Base-by-base conservation (phyloP, 805 yeast genomes). In the Kuraishia borneana region DNA sequence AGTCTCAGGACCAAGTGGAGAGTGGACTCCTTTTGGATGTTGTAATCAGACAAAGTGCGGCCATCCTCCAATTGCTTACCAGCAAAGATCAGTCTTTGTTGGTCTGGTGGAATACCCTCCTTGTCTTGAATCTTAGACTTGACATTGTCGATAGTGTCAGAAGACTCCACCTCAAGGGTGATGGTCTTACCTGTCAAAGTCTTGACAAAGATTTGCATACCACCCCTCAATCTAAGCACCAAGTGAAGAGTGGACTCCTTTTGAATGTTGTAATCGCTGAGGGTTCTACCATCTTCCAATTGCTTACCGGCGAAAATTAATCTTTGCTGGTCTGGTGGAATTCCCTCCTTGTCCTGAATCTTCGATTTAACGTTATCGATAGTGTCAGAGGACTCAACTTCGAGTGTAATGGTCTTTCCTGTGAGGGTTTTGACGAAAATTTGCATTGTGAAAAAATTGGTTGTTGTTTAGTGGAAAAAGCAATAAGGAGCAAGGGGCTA, bases 101-200 rank as follows among this genome's bases (percentile, higher is more conserved):
- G 64, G 47, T 58, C 64, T 26, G 63, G 65, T 36, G 65, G 63
- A 40, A 58, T 58, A 37, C 65, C 67, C 38, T 57, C 62, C 52
- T 59, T 58, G 46, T 57, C 63, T 40, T 61, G 65, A 28, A 60
- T 58, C 49, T 61, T 60, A 21, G 63, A 51, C 52, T 60, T 61
- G 43, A 65, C 61, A 36, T 53, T 58, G 43, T 65, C 69, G 30
- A 57, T 56, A 30, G 70, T 56, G 54, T 61, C 67, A 3, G 66
- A 61, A n/a, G 66, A 60, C 40, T 61, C 67, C 17, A 61, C 96
- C 76, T 87, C 96, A 59, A 87, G 80, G 74, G 96, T 87, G 70
- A 87, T 87, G 63, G 95, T 81, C 74, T 78, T 79, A 74, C 87
- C 87, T 49, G 87, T 79, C 63, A 79, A 72, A 61, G 87, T 79